A percentile compares a stretch with the other conserved stretches of the same genome.
phyloP scores from a whole-genome alignment of 257 asterid species.

The Mentha longifolia region DNA sequence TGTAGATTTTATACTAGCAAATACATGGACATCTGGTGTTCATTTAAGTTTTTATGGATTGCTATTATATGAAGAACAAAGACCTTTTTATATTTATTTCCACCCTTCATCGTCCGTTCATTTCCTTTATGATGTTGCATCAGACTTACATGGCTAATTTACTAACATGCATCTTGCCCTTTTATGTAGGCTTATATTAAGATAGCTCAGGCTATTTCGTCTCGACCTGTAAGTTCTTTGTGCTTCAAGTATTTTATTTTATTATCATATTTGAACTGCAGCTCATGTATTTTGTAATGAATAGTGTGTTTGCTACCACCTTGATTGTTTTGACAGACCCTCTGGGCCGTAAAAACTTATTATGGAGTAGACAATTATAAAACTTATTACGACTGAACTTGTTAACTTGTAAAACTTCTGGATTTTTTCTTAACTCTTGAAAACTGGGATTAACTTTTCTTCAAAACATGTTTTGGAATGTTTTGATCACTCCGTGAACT shows the following conservation, averaged over 20 bases:
- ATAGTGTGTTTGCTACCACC: not conserved
- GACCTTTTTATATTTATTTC: constrained; percentile 13
- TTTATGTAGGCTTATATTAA: constrained; percentile 84
- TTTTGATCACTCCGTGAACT: not conserved
- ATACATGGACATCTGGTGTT: constrained; percentile 6
- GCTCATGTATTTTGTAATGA: constrained; percentile 8
- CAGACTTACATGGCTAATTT: constrained; percentile 23
- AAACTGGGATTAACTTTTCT: not conserved
- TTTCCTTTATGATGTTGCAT: constrained; percentile 28
- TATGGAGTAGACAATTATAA: not conserved
- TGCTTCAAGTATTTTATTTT: constrained; percentile 20
- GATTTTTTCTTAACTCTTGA: not conserved
- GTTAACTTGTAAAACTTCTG: not conserved
- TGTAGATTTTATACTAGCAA: not conserved
- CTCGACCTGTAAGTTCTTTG: constrained; percentile 80
- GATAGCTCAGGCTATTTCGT: constrained; percentile 97
- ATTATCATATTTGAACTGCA: constrained; percentile 14
- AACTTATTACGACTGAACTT: not conserved
- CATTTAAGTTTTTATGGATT: not conserved
- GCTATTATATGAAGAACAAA: constrained; percentile 6
- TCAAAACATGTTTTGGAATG: not conserved
- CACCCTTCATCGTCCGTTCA: constrained; percentile 1
- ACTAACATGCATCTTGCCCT: constrained; percentile 25
- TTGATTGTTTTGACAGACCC: not conserved
- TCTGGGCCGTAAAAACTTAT: not conserved